Conservation (phyloP, 2,329 filamentous ascomycete species). For the Elsinoe arachidis region DNA sequence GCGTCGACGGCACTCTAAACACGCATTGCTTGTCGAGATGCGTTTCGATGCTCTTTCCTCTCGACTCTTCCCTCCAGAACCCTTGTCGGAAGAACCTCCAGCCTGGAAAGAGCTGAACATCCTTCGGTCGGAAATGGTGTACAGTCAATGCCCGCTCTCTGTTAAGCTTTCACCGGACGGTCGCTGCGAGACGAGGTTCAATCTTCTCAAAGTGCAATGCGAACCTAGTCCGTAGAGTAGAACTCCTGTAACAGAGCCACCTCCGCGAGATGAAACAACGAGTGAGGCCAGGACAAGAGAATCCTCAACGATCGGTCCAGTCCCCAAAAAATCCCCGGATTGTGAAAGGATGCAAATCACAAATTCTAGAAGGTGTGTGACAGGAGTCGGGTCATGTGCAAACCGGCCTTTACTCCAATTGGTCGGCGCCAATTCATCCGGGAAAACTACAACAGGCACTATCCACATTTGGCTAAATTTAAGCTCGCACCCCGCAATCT, state of each 20-base stretch:
- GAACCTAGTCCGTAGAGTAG: no score
- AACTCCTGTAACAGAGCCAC: no score
- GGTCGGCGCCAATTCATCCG: not conserved
- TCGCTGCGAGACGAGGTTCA: not conserved
- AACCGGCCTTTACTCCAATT: not conserved
- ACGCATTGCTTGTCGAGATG: conserved; percentile 51
- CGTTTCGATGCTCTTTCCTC: conserved; percentile 32
- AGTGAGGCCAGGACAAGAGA: not conserved
- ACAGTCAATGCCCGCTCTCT: not conserved
- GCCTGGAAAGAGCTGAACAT: not conserved
- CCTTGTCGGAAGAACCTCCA: not conserved
- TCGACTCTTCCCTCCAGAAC: not conserved
- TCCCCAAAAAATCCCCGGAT: not conserved
- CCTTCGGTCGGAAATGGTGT: not conserved
- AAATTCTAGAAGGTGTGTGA: not conserved
- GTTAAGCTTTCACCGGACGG: not conserved
- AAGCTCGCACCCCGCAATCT: not conserved
- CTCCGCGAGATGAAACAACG: not conserved
- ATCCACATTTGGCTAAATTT: not conserved
- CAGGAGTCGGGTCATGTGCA: not conserved
- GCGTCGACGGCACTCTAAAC: conserved; percentile 67
- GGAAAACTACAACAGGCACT: not conserved
- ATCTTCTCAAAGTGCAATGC: not conserved
- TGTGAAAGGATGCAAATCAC: not conserved
- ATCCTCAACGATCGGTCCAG: not conserved